phyloP scores from a whole-genome alignment of 345 rosid species.

The Eucalyptus paniculata region DNA sequence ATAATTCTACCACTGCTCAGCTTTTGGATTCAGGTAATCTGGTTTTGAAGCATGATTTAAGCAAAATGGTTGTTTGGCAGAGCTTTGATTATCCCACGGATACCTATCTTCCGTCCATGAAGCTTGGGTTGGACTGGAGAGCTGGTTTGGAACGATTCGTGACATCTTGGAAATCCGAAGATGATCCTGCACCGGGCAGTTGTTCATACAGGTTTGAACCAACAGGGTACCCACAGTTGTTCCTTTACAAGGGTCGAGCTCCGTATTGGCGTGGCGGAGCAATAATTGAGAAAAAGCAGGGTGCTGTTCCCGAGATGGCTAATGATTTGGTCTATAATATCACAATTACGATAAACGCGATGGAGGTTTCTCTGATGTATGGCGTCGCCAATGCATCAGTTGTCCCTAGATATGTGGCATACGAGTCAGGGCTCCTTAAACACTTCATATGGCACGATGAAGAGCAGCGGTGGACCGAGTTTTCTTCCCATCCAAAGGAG shows the following conservation, averaged over 20 bases:
- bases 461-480: conserved; percentile 28
- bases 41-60: neutral
- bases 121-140: neutral
- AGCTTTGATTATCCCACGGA: conserved; percentile 21
- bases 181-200: conserved; percentile 7
- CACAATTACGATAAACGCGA: conserved; percentile 4
- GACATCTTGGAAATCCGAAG: conserved; percentile 7
- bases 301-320: conserved; percentile 40
- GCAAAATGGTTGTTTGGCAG: conserved; percentile 2
- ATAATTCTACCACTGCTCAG: neutral
- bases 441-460: conserved; percentile 31
- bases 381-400: conserved; percentile 4
- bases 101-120: neutral
- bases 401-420: conserved; percentile 25
- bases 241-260: conserved; percentile 8
- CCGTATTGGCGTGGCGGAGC: conserved; percentile 43
- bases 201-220: neutral
- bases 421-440: conserved; percentile 28
- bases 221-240: conserved; percentile 1
- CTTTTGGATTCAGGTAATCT: conserved; percentile 17
- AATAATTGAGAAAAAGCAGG: conserved; percentile 52
- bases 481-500: conserved; percentile 40
- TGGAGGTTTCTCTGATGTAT: conserved; percentile 13
- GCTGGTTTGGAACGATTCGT: neutral
- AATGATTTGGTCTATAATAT: conserved; percentile 10